Base-by-base conservation (phyloP, 2,329 filamentous ascomycete species). In the Penicillium sp. region DNA sequence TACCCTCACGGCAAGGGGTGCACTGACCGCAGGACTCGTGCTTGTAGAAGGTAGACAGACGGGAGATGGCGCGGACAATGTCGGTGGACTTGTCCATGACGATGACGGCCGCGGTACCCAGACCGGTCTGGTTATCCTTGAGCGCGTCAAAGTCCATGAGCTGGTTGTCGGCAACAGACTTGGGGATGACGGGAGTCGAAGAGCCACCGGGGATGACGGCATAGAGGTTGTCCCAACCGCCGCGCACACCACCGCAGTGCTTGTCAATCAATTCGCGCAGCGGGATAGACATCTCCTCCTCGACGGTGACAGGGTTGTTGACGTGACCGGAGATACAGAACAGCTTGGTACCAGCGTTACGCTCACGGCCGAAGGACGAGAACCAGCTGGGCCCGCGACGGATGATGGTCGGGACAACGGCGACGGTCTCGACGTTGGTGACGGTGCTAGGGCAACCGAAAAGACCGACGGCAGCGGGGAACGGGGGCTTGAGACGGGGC, bases 71-170 rank as follows among this genome's bases (percentile, higher is more conserved):
- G 56, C 91, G 86, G 58, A 98, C 89, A 42, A 98, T 87, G 69
- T 98, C 93, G 55, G 93, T 87, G 64, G 86, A 91, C 80, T 97
- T 94, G 75, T 98, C 93, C 87, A 98, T 95, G 69, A 98, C 93
- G 64, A 98, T 95, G 59, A 98, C 91, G 48, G 93, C 93, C 3
- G 93, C 93, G 6, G 93, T 98, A 60, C 93, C 93, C 11, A 98
- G 85, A 80, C 93, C 93, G 51, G 89, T 94, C 74, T 97, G 93
- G 60, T 85, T 90, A 73, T 98, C 93, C 80, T 98, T 98, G 60
- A 98, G 82, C 8, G 87, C 90, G 68, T 98, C 93, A 66, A 97
- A 98, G 75, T 98, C 93, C 93, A 98, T 98, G 45, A 98, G 74
- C 71, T 97, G 91, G 63, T 95, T 85, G 69, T 96, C 90, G 70